Evolutionary conservation across 2,329 filamentous ascomycete species (phyloP).

Genomic region (Bipolaris oryzae): DNA sequence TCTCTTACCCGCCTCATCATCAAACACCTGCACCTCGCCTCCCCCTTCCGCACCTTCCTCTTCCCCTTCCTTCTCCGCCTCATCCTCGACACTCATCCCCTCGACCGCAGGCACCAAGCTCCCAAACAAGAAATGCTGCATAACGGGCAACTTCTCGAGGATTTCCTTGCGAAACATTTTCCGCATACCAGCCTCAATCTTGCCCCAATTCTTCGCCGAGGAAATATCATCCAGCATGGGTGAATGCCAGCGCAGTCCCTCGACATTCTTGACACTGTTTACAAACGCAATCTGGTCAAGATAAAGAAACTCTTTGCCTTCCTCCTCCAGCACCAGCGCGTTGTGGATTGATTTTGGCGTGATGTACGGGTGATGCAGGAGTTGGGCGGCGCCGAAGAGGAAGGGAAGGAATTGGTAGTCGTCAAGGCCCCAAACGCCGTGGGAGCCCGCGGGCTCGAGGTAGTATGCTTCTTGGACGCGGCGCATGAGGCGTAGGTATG

Average conservation of each 20-base stretch:
- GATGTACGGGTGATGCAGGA: slow-evolving; percentile 69
- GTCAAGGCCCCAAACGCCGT: slow-evolving; percentile 60
- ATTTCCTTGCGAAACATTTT: slow-evolving; percentile 97
- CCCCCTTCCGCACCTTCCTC: slow-evolving; percentile 53
- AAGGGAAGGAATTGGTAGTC: slow-evolving; percentile 62
- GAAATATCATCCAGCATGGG: slow-evolving; percentile 99
- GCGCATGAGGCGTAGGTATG: slow-evolving; percentile 87
- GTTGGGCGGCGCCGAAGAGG: slow-evolving; percentile 56
- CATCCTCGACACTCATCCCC: slow-evolving; percentile 73
- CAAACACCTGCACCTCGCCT: slow-evolving; percentile 61
- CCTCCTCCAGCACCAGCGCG: slow-evolving; percentile 84
- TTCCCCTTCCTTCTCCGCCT: slow-evolving; percentile 54
- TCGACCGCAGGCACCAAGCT: slow-evolving; percentile 78
- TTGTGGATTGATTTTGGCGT: slow-evolving; percentile 75
- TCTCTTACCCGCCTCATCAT: slow-evolving; percentile 68
- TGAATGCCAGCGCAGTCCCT: slow-evolving; percentile 92
- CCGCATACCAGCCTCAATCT: slow-evolving; percentile 93
- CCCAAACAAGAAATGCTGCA: slow-evolving; percentile 98
- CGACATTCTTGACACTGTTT: slow-evolving; percentile 94
- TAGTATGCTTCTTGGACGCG: slow-evolving; percentile 90
- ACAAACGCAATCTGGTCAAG: slow-evolving; percentile 92
- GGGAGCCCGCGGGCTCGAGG: slow-evolving; percentile 73
- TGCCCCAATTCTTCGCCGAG: slow-evolving; percentile 84
- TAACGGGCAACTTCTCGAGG: slow-evolving; percentile 89
- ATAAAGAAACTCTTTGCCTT: slow-evolving; percentile 82